phyloP scores from a whole-genome alignment of 192 early-diverging fungal genomes.

The Coemansia erecta region DNA sequence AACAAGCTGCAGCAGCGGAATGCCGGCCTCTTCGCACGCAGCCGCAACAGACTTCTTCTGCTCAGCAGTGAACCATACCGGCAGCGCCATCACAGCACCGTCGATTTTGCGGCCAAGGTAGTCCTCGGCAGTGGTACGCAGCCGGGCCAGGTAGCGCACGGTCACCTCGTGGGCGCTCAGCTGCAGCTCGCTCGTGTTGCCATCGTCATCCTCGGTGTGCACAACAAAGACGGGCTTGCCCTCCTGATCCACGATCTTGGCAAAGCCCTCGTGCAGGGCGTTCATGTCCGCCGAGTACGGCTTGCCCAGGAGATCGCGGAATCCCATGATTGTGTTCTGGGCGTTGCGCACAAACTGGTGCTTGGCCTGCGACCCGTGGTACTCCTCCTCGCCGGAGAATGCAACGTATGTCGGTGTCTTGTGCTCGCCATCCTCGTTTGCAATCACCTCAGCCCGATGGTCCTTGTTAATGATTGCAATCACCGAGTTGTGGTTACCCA shows the following conservation, averaged over 20 bases:
- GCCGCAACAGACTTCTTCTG: constrained; percentile 66
- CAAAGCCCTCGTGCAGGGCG: constrained; percentile 45
- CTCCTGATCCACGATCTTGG: constrained; percentile 58
- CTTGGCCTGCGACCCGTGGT: constrained; percentile 73
- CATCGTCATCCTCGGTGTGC: constrained; percentile 56
- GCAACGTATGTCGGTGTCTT: constrained; percentile 93
- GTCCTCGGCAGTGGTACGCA: constrained; percentile 85
- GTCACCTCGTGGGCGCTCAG: constrained; percentile 74
- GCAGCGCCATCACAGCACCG: constrained; percentile 82
- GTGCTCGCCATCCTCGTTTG: constrained; percentile 97
- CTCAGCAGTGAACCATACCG: constrained; percentile 76
- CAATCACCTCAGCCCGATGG: constrained; percentile 76
- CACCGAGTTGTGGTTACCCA: constrained; percentile 82
- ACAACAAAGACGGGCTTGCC: constrained; percentile 64
- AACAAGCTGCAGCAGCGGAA: constrained; percentile 77
- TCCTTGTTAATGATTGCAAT: constrained; percentile 84
- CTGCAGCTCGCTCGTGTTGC: constrained; percentile 48
- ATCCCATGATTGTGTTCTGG: constrained; percentile 86
- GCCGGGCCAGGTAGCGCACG: constrained; percentile 73
- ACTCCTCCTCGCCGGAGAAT: constrained; percentile 88
- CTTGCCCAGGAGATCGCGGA: constrained; percentile 78
- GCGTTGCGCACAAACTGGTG: constrained; percentile 85
- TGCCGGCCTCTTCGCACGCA: constrained; percentile 74
- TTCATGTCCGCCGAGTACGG: constrained; percentile 32
- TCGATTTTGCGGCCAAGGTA: constrained; percentile 78